Conservation (phyloP, 208 protist genomes). For the Trypanosoma caninum region DNA sequence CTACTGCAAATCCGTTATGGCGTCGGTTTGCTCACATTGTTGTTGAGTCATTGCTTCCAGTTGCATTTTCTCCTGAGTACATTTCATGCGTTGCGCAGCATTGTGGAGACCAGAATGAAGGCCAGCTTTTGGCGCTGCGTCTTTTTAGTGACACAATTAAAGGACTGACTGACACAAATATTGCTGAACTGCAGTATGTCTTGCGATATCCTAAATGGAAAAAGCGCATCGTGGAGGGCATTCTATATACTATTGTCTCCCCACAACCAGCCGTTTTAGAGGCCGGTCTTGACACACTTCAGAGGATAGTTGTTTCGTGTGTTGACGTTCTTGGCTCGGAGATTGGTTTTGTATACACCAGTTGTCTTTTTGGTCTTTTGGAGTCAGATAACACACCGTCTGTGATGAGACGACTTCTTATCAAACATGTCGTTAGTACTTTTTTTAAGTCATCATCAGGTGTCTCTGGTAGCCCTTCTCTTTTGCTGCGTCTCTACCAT, state of each 20-base stretch:
- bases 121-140: constrained; percentile 58
- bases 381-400: constrained; percentile 86
- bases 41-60: constrained; percentile 32
- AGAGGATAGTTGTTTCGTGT: constrained; percentile 67
- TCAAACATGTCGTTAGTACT: constrained; percentile 76
- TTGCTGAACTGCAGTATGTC: constrained; percentile 38
- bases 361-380: constrained; percentile 89
- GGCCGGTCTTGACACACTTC: constrained; percentile 83
- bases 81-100: constrained; percentile 51
- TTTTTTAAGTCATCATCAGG: constrained; percentile 32
- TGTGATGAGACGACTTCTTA: constrained; percentile 84
- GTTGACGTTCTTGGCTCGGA: constrained; percentile 54
- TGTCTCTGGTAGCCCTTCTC: constrained; percentile 19
- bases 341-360: constrained; percentile 91
- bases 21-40: constrained; percentile 17
- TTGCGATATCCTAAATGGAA: constrained; percentile 38
- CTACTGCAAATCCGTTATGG: background rate
- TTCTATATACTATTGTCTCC: constrained; percentile 90
- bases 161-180: constrained; percentile 25
- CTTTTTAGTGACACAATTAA: constrained; percentile 59
- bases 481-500: constrained; percentile 69
- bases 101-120: constrained; percentile 70
- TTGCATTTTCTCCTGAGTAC: constrained; percentile 65
- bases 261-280: constrained; percentile 80
- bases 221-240: constrained; percentile 73